These are phyloP conservation scores for Agaricales sp. DNA, from an alignment of 1,284 basidiomycete genomes.

Conservation along the genomic window DNA sequence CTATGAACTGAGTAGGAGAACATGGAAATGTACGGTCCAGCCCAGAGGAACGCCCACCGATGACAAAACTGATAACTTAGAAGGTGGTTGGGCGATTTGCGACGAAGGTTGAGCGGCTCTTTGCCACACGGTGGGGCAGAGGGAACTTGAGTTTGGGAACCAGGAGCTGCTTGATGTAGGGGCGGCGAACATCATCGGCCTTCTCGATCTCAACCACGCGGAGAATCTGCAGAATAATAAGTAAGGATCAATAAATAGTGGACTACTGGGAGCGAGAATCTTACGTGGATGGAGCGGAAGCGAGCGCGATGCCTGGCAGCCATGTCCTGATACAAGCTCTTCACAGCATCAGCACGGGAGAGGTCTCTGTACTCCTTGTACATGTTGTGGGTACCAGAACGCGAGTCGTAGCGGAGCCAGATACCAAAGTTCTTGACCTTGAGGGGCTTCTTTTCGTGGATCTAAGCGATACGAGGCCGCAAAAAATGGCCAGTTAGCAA, in stretches of 20 bases:
- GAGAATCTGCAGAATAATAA: constrained; percentile 52
- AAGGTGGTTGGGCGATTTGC: constrained; percentile 68
- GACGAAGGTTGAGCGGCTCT: constrained; percentile 64
- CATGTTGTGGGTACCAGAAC: constrained; percentile 97
- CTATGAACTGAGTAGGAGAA: constrained; percentile 18
- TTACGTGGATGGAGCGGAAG: constrained; percentile 95
- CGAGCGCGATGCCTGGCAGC: constrained; percentile 98
- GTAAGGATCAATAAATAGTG: constrained; percentile 5
- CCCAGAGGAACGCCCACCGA: no score
- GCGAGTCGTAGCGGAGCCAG: constrained; percentile 98
- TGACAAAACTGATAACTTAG: background rate
- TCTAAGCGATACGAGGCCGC: constrained; percentile 41
- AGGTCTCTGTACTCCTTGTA: constrained; percentile 98
- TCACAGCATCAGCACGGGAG: constrained; percentile 90
- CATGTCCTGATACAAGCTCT: constrained; percentile 99
- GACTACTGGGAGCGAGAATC: constrained; percentile 16
- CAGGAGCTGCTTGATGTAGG: constrained; percentile 97
- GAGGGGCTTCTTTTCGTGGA: constrained; percentile 92
- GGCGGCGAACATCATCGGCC: constrained; percentile 83
- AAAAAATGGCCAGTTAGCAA: constrained; percentile 37
- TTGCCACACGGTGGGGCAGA: constrained; percentile 83
- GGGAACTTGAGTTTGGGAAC: constrained; percentile 93
- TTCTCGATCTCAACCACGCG: constrained; percentile 93
- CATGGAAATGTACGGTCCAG: background rate
- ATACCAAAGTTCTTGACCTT: constrained; percentile 99